Conservation (phyloP, 257 asterid species). For the Solanum bulbocastanum region DNA sequence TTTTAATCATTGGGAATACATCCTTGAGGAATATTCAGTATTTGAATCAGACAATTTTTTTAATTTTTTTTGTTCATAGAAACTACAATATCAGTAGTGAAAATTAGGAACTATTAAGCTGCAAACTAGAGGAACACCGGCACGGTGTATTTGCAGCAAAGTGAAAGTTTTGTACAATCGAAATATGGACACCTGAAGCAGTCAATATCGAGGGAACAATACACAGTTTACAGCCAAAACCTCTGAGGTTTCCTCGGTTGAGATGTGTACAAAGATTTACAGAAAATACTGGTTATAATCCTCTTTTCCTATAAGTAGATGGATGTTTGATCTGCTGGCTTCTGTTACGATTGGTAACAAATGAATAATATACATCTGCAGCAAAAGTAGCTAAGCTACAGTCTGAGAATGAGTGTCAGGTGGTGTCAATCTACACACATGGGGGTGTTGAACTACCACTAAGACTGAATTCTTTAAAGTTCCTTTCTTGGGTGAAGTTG, state of each 20-base stretch:
- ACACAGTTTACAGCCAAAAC: neutral
- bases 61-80: neutral
- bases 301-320: neutral
- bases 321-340: neutral
- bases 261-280: neutral
- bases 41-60: neutral
- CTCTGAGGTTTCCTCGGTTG: neutral
- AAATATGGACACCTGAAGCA: neutral
- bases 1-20: neutral
- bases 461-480: constrained; percentile 40
- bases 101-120: neutral
- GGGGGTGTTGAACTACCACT: constrained; percentile 77
- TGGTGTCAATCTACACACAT: constrained; percentile 12
- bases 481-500: constrained; percentile 39
- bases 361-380: neutral
- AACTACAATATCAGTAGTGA: neutral
- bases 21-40: neutral
- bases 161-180: neutral
- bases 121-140: neutral
- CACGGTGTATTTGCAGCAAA: neutral
- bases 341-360: neutral
- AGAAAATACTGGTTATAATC: neutral
- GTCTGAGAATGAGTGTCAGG: constrained; percentile 3
- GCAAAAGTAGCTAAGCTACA: neutral
- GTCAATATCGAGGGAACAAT: neutral